Evolutionary conservation across 768 basidiomycete species (phyloP).

Genomic region (Pluteus cervinus): DNA sequence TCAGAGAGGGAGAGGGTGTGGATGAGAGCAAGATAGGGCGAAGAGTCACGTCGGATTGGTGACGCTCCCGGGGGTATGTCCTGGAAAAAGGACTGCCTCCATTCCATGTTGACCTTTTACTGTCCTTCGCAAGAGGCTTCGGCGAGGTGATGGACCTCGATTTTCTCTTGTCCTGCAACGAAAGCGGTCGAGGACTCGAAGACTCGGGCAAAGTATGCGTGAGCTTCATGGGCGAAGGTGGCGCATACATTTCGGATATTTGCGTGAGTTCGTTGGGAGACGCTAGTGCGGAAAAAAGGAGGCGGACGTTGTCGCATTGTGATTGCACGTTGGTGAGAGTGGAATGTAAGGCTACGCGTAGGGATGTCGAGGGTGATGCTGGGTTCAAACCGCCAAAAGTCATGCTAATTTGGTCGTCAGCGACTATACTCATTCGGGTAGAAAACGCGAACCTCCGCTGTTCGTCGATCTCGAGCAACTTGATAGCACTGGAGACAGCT

Average conservation of each 20-base stretch:
- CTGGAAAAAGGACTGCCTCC: constrained; percentile 26
- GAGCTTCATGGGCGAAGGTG: constrained; percentile 52
- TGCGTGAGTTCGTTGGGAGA: constrained; percentile 67
- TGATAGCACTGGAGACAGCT: constrained; percentile 63
- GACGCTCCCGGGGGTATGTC: no score
- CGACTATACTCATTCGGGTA: constrained; percentile 1
- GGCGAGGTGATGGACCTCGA: constrained; percentile 21
- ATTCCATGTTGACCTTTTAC: constrained; percentile 74
- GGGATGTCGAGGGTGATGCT: constrained; percentile 44
- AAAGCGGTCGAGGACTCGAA: constrained; percentile 30
- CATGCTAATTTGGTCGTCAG: constrained; percentile 8
- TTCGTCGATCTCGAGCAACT: constrained; percentile 64
- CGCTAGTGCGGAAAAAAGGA: constrained; percentile 71
- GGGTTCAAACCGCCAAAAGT: constrained; percentile 38
- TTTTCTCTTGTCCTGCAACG: constrained; percentile 29
- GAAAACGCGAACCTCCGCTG: constrained; percentile 37
- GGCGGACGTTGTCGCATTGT: constrained; percentile 79
- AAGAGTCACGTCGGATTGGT: no score
- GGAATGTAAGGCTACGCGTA: constrained; percentile 68
- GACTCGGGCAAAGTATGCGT: constrained; percentile 19
- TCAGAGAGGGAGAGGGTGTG: constrained; percentile 12
- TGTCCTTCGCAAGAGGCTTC: constrained; percentile 16
- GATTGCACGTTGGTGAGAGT: constrained; percentile 71
- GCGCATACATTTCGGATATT: constrained; percentile 85
- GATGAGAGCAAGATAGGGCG: no score